A percentile compares a stretch with the other conserved stretches of the same genome.
These are phyloP conservation scores for Aspergillus hiratsukae DNA, from an alignment of 2,329 filamentous ascomycete species.

Conservation along the genomic window DNA sequence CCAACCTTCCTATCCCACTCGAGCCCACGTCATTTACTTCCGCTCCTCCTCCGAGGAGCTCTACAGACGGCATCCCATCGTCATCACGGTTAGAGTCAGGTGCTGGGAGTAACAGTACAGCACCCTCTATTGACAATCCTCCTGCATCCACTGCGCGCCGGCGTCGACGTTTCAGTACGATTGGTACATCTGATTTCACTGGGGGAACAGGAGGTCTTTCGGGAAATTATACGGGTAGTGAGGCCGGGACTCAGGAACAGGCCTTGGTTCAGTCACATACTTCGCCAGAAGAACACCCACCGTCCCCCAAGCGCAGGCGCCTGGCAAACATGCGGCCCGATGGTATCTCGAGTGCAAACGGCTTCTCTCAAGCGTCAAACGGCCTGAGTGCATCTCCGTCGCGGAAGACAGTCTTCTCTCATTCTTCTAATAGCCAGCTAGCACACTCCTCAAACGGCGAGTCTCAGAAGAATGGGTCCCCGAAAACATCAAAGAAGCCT, in stretches of 20 bases:
- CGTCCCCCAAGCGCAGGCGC: constrained; percentile 56
- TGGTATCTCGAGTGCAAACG: constrained; percentile 53
- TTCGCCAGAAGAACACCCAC: constrained; percentile 29
- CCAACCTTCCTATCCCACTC: constrained; percentile 54
- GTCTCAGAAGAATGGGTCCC: constrained; percentile 37
- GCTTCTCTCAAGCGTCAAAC: constrained; percentile 54
- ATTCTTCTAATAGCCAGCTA: constrained; percentile 54
- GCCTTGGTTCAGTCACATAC: constrained; percentile 19
- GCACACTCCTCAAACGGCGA: constrained; percentile 35
- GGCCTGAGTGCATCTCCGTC: constrained; percentile 46
- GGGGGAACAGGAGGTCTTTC: constrained; percentile 18
- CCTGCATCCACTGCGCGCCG: constrained; percentile 16
- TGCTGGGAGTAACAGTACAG: constrained; percentile 8
- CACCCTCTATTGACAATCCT: constrained; percentile 10
- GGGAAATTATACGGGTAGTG: constrained; percentile 22
- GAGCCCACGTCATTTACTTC: constrained; percentile 46
- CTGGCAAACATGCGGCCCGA: constrained; percentile 61
- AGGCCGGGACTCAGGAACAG: constrained; percentile 23
- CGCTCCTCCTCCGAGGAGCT: constrained; percentile 20
- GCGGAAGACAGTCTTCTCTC: constrained; percentile 46
- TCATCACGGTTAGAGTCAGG: constrained; percentile 14
- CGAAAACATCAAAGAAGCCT: constrained; percentile 25
- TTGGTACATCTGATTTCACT: constrained; percentile 19
- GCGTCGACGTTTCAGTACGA: constrained; percentile 30
- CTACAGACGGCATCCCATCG: constrained; percentile 20